phyloP scores from a whole-genome alignment of 805 yeast species.

The Metschnikowia gruessii region DNA sequence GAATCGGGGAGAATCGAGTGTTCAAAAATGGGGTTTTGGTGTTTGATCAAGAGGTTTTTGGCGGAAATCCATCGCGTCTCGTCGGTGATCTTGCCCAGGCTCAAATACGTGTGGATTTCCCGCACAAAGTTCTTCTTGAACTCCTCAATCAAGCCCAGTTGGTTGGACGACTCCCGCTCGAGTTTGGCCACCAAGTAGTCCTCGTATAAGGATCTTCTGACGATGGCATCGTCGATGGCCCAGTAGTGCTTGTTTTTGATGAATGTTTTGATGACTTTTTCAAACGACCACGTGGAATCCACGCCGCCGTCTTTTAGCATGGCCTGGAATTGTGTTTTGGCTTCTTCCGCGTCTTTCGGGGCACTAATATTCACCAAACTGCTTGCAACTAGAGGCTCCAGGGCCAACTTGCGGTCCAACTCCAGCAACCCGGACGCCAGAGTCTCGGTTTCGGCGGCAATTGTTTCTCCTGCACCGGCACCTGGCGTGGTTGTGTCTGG shows the following conservation, averaged over 20 bases:
- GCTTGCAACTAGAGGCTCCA: slow-evolving; percentile 22
- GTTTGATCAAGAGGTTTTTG: slow-evolving; percentile 45
- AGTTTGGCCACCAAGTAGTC: slow-evolving; percentile 46
- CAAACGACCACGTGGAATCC: slow-evolving; percentile 75
- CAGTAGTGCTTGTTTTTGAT: slow-evolving; percentile 64
- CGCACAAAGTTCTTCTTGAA: slow-evolving; percentile 53
- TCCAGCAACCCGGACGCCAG: slow-evolving; percentile 10
- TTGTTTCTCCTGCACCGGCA: slow-evolving; percentile 3
- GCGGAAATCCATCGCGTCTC: slow-evolving; percentile 65
- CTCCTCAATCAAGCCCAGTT: slow-evolving; percentile 50
- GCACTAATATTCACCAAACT: slow-evolving; percentile 26
- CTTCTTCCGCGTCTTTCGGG: slow-evolving; percentile 29
- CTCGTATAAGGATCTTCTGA: slow-evolving; percentile 61
- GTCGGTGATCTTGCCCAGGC: slow-evolving; percentile 42
- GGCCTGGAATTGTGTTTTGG: slow-evolving; percentile 45
- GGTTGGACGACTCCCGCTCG: slow-evolving; percentile 51
- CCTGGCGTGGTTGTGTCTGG: slow-evolving; percentile 11
- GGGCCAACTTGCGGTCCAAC: slow-evolving; percentile 22
- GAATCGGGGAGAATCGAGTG: slow-evolving; percentile 58
- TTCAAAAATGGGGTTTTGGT: slow-evolving; percentile 64
- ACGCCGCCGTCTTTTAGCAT: slow-evolving; percentile 57
- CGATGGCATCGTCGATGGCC: slow-evolving; percentile 58
- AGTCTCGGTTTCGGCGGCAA: not conserved
- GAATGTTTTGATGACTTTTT: slow-evolving; percentile 55
- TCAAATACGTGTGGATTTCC: slow-evolving; percentile 39